Conservation (phyloP, 495 filamentous ascomycete genomes). For the Eremomyces bilateralis region DNA sequence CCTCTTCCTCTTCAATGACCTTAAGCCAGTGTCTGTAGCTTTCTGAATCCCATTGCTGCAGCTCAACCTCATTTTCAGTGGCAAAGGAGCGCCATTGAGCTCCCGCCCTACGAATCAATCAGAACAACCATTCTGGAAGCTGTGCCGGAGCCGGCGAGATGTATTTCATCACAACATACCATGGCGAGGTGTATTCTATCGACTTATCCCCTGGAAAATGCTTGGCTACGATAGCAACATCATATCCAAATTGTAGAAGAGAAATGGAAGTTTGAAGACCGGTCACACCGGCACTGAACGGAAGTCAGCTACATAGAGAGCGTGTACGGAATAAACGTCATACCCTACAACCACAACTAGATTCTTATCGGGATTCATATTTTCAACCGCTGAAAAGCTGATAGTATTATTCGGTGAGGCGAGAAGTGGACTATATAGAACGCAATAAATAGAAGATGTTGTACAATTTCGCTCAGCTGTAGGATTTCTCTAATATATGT, state of each 20-base stretch:
- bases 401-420: too few relatives aligned
- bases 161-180: slow-evolving; percentile 9
- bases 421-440: too few relatives aligned
- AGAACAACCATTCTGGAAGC: background rate
- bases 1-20: slow-evolving; percentile 3
- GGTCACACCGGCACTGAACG: slow-evolving; percentile 24
- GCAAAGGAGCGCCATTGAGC: slow-evolving; percentile 23
- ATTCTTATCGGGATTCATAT: too few relatives aligned
- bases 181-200: slow-evolving; percentile 21
- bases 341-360: too few relatives aligned
- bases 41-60: slow-evolving; percentile 18
- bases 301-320: too few relatives aligned
- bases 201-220: slow-evolving; percentile 19
- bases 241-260: slow-evolving; percentile 21
- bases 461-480: too few relatives aligned
- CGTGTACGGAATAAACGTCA: too few relatives aligned
- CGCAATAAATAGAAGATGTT: too few relatives aligned
- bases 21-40: slow-evolving; percentile 18
- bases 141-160: background rate
- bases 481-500: too few relatives aligned
- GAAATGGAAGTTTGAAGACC: slow-evolving; percentile 26
- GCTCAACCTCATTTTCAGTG: slow-evolving; percentile 8
- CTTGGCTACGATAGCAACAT: slow-evolving; percentile 23
- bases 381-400: too few relatives aligned
- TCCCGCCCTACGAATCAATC: slow-evolving; percentile 16